A percentile compares a stretch with the other conserved stretches of the same genome.
Conservation (phyloP, 225 moss, liverwort and hornwort genomes). For the Pleurozium schreberi region DNA sequence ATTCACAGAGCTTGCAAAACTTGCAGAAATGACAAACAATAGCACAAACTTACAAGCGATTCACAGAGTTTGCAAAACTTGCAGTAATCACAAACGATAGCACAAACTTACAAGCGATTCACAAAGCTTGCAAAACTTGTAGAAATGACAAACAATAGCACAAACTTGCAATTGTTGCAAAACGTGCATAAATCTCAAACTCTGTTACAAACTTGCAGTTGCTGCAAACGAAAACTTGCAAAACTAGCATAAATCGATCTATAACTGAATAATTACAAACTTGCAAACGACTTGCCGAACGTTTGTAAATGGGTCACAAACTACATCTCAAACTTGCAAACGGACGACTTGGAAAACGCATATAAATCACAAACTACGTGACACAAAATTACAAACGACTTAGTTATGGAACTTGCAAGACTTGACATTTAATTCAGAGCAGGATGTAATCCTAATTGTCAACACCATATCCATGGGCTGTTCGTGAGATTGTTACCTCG, state of each 20-base stretch:
- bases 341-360: not conserved
- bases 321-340: not conserved
- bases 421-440: not conserved
- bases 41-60: not conserved
- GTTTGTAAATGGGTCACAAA: too few species aligned
- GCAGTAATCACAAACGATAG: not conserved
- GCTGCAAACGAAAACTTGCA: not conserved
- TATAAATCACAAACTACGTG: not conserved
- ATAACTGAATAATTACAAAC: not conserved
- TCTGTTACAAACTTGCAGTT: not conserved
- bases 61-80: not conserved
- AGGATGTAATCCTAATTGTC: too few species aligned
- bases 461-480: not conserved
- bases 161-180: not conserved
- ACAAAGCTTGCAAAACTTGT: not conserved
- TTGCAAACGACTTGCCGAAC: not conserved
- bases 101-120: not conserved
- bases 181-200: not conserved
- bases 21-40: not conserved
- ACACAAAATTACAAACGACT: too few species aligned
- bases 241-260: not conserved
- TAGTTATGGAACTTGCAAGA: not conserved
- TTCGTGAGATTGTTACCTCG: slow-evolving; percentile 17
- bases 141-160: not conserved
- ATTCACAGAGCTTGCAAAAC: not conserved